phyloP scores from a whole-genome alignment of 352 stramenopile species.

The Globisporangium spiculum region DNA sequence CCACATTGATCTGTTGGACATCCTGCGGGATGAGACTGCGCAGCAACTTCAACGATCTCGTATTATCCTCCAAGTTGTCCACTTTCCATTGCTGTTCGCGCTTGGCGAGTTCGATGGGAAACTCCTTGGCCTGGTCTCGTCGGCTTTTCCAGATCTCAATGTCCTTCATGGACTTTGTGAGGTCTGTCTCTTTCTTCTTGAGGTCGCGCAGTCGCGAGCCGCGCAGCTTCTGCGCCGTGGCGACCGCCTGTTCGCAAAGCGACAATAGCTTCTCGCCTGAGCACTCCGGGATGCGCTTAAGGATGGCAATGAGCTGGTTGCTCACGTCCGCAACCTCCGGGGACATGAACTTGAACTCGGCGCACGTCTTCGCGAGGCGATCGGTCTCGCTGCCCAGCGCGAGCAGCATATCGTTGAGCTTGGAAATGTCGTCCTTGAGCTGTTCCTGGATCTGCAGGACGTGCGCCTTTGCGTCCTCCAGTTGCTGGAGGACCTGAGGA shows the following conservation, averaged over 20 bases:
- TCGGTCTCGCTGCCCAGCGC: slow-evolving; percentile 49
- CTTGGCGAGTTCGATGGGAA: slow-evolving; percentile 42
- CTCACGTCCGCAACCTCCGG: slow-evolving; percentile 23
- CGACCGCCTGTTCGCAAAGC: slow-evolving; percentile 45
- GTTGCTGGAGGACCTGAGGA: slow-evolving; percentile 1
- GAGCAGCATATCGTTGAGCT: slow-evolving; percentile 48
- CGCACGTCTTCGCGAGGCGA: slow-evolving; percentile 28
- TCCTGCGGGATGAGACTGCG: slow-evolving; percentile 48
- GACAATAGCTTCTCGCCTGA: slow-evolving; percentile 33
- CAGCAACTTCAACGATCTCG: slow-evolving; percentile 34
- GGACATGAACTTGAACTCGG: slow-evolving; percentile 35
- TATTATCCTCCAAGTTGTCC: slow-evolving; percentile 38
- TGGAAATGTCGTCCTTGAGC: slow-evolving; percentile 37
- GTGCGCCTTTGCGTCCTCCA: slow-evolving; percentile 39
- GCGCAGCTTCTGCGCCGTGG: slow-evolving; percentile 40
- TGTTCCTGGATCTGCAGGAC: slow-evolving; percentile 48
- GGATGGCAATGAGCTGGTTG: slow-evolving; percentile 21
- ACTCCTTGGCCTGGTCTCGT: slow-evolving; percentile 58
- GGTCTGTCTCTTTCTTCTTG: slow-evolving; percentile 45
- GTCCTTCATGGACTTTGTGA: slow-evolving; percentile 51
- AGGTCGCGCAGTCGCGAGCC: slow-evolving; percentile 50
- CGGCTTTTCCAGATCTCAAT: slow-evolving; percentile 69
- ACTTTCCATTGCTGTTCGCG: slow-evolving; percentile 49
- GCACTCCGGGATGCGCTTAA: slow-evolving; percentile 45
- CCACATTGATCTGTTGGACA: slow-evolving; percentile 56